Conservation (phyloP, 805 yeast species). For the Wickerhamiella azymoides region DNA sequence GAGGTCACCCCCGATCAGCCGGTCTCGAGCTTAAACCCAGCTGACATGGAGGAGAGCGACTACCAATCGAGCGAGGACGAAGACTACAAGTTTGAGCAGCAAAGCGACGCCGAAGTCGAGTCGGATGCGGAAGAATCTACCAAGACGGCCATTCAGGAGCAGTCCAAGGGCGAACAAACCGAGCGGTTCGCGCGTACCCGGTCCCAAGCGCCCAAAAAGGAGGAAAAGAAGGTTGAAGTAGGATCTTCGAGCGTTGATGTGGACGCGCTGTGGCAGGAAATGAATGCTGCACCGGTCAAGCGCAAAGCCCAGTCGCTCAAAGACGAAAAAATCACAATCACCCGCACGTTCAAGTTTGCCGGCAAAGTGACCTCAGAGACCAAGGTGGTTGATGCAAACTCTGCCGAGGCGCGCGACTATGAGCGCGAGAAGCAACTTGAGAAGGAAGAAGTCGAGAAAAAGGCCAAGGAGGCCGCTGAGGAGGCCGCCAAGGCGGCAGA, state of each 20-base stretch:
- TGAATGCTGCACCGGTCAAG: constrained; percentile 29
- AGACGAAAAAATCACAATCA: constrained; percentile 52
- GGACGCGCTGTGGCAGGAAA: constrained; percentile 40
- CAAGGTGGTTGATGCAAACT: constrained; percentile 57
- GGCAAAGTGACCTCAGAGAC: constrained; percentile 70
- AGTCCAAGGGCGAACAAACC: constrained; percentile 5
- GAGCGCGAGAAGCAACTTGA: constrained; percentile 22
- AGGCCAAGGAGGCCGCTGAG: constrained; percentile 16
- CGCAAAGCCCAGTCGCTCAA: constrained; percentile 7
- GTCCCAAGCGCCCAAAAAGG: constrained; percentile 14
- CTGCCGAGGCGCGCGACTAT: constrained; percentile 82
- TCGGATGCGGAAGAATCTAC: constrained; percentile 28
- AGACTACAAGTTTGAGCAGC: constrained; percentile 36
- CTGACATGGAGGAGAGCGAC: constrained; percentile 27
- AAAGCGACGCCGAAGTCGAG: constrained; percentile 23
- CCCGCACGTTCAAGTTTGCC: constrained; percentile 74
- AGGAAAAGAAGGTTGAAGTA: constrained; percentile 7
- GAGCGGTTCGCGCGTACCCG: constrained; percentile 5
- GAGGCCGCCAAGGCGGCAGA: constrained; percentile 7
- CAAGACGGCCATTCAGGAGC: constrained; percentile 34
- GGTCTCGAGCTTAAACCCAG: no score
- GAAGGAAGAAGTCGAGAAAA: constrained; percentile 10
- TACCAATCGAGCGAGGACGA: constrained; percentile 46
- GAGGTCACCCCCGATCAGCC: no score
- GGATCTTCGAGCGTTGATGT: constrained; percentile 30